A percentile compares a stretch with the other conserved stretches of the same genome.
Evolutionary conservation across 768 basidiomycete genomes (phyloP).

Genomic region (Pisolithus marmoratus): DNA sequence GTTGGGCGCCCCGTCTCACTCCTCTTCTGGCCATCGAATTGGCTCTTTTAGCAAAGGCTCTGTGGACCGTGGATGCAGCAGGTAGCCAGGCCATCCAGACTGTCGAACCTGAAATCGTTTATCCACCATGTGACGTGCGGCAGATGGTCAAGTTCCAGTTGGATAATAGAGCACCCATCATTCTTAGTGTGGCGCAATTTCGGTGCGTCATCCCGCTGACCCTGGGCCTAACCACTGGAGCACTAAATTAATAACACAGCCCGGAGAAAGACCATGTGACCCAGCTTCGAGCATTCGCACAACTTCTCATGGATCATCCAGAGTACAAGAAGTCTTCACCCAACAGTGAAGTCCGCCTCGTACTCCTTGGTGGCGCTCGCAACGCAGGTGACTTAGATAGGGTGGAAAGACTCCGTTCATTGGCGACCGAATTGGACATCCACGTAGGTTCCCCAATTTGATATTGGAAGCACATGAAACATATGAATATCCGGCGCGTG

Average conservation of each 20-base stretch:
- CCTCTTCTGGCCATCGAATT: slow-evolving; percentile 38
- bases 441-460: slow-evolving; percentile 39
- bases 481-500: neutral
- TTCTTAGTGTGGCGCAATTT: slow-evolving; percentile 92
- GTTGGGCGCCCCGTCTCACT: slow-evolving; percentile 36
- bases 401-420: slow-evolving; percentile 50
- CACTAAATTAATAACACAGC: slow-evolving; percentile 30
- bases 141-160: slow-evolving; percentile 58
- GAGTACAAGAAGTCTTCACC: slow-evolving; percentile 36
- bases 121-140: slow-evolving; percentile 87
- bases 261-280: slow-evolving; percentile 92
- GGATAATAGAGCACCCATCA: slow-evolving; percentile 49
- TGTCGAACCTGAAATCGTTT: slow-evolving; percentile 48
- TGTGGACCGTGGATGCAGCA: slow-evolving; percentile 2
- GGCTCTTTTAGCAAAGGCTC: slow-evolving; percentile 6
- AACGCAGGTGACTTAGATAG: slow-evolving; percentile 69
- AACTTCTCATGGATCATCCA: slow-evolving; percentile 54
- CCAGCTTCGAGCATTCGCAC: slow-evolving; percentile 67
- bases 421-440: slow-evolving; percentile 60
- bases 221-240: neutral
- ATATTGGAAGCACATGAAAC: neutral
- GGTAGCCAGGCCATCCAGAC: neutral
- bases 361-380: slow-evolving; percentile 83
- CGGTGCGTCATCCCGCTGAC: slow-evolving; percentile 42
- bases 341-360: slow-evolving; percentile 43